A percentile compares a stretch with the other conserved stretches of the same genome.
phyloP scores from a whole-genome alignment of 805 yeast species.

The Sugiyamaella chiloensis region DNA sequence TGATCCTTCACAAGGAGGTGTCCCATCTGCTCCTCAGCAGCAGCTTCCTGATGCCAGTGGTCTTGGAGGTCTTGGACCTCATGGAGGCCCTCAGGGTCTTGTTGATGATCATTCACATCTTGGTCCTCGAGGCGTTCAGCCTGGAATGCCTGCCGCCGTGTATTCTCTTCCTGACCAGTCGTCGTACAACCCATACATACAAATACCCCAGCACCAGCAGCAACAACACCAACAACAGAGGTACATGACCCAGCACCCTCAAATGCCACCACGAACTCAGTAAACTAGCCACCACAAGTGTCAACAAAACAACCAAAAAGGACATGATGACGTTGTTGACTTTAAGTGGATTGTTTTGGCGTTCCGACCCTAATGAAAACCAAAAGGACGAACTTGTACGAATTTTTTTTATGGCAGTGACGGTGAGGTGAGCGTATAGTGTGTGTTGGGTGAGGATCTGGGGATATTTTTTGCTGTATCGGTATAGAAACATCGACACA shows the following conservation, averaged over 20 bases:
- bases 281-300: neutral
- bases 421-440: neutral
- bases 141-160: slow-evolving; percentile 24
- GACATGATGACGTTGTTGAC: too few relatives aligned
- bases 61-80: slow-evolving; percentile 12
- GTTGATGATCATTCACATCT: slow-evolving; percentile 22
- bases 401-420: neutral
- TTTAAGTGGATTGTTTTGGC: too few relatives aligned
- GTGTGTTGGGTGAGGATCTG: neutral
- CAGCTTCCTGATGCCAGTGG: slow-evolving; percentile 30
- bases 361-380: too few relatives aligned
- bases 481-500: neutral
- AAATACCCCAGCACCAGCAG: slow-evolving; percentile 27
- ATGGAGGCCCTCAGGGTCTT: slow-evolving; percentile 18
- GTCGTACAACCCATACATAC: slow-evolving; percentile 61
- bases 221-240: slow-evolving; percentile 25
- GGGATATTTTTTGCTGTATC: neutral
- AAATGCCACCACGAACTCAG: slow-evolving; percentile 21
- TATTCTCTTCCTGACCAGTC: slow-evolving; percentile 42
- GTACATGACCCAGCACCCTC: slow-evolving; percentile 28
- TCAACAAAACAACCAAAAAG: too few relatives aligned
- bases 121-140: slow-evolving; percentile 22
- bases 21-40: slow-evolving; percentile 44
- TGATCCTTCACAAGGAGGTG: slow-evolving; percentile 26
- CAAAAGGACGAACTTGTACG: too few relatives aligned